phyloP scores from a whole-genome alignment of 2,329 filamentous ascomycete species.

The Trichoderma sp. region DNA sequence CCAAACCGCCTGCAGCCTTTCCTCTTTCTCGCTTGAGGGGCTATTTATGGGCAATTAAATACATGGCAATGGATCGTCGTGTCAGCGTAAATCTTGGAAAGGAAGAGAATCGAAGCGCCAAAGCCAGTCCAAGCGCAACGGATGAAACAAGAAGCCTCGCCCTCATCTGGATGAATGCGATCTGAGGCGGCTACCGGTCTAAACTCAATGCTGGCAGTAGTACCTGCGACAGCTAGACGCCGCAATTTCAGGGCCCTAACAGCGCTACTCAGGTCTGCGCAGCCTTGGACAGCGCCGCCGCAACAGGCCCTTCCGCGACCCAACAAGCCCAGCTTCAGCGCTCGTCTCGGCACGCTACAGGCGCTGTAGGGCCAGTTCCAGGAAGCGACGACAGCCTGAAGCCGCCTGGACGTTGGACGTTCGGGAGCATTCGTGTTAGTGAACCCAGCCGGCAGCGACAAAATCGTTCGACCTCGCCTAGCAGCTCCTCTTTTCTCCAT shows the following conservation, averaged over 20 bases:
- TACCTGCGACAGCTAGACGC: neutral
- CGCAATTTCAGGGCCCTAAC: constrained; percentile 13
- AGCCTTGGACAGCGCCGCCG: constrained; percentile 13
- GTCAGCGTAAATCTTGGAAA: neutral
- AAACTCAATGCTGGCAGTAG: neutral
- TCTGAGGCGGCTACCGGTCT: neutral
- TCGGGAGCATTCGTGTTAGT: constrained; percentile 29
- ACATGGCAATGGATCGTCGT: neutral
- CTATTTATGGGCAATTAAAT: neutral
- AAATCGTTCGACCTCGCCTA: constrained; percentile 47
- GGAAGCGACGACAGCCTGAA: constrained; percentile 16
- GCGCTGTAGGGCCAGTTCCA: constrained; percentile 23
- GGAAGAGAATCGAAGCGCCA: neutral
- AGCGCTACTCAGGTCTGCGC: constrained; percentile 3
- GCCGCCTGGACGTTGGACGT: constrained; percentile 4
- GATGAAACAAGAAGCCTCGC: neutral
- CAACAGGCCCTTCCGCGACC: constrained; percentile 4
- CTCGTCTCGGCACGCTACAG: neutral
- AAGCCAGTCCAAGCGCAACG: neutral
- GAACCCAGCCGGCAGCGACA: constrained; percentile 41
- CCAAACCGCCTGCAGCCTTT: neutral
- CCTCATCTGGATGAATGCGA: neutral
- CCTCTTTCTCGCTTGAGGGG: neutral
- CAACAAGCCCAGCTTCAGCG: constrained; percentile 1
- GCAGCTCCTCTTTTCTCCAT: constrained; percentile 51